Percentiles rank a stretch among this genome's conserved stretches.
phyloP scores from a whole-genome alignment of 257 asterid species.

The Leptodermis oblonga region DNA sequence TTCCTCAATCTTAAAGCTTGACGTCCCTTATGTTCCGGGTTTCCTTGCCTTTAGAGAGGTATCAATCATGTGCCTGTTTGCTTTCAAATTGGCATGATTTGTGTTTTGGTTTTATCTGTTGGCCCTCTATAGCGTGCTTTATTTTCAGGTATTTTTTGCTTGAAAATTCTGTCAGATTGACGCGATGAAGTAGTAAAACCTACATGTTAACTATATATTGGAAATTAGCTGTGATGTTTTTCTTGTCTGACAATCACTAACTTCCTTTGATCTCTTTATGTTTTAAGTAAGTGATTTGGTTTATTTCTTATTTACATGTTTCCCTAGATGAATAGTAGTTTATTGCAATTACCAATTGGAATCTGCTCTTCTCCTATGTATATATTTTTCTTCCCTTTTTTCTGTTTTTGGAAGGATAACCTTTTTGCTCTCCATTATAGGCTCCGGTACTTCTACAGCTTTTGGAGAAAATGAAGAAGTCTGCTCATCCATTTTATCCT shows the following conservation, averaged over 20 bases:
- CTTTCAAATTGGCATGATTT: background rate
- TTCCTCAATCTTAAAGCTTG: constrained; percentile 49
- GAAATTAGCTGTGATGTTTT: no score
- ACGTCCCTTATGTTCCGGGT: constrained; percentile 72
- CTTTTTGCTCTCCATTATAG: constrained; percentile 31
- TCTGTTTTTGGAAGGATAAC: background rate
- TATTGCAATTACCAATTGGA: background rate
- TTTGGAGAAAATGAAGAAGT: constrained; percentile 62
- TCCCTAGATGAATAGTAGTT: background rate
- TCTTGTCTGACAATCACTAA: no score
- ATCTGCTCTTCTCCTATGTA: background rate
- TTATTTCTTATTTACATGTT: background rate
- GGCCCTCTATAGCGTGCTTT: background rate
- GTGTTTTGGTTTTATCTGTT: background rate
- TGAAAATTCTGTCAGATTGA: no score
- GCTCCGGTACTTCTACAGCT: constrained; percentile 76
- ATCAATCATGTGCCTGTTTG: background rate
- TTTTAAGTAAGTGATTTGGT: background rate
- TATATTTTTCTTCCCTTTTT: background rate
- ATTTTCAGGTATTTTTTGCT: no score
- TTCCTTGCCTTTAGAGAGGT: constrained; percentile 97
- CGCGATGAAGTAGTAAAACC: no score
- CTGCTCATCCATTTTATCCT: constrained; percentile 48
- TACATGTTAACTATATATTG: no score
- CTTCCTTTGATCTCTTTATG: background rate